phyloP scores from a whole-genome alignment of 495 filamentous ascomycete species.

The Pyrenopolyporus hunteri region DNA sequence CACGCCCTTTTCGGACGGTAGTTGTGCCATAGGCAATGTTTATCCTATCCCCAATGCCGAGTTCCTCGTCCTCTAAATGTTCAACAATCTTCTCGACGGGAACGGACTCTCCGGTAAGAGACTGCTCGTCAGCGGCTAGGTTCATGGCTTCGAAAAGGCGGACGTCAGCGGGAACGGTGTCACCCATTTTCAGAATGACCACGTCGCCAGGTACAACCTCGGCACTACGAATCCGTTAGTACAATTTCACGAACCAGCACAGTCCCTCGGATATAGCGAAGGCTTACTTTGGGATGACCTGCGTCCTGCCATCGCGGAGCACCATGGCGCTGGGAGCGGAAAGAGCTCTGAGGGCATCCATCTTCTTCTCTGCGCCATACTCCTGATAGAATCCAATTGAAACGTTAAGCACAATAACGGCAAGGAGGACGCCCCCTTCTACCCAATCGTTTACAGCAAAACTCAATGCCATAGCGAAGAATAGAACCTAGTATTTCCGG shows the following conservation, averaged over 20 bases:
- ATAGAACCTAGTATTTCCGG: conserved; percentile 63
- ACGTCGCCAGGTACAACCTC: conserved; percentile 86
- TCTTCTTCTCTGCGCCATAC: conserved; percentile 84
- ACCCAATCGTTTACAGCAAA: conserved; percentile 82
- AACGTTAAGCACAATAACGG: conserved; percentile 82
- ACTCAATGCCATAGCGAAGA: conserved; percentile 83
- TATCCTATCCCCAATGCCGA: conserved; percentile 67
- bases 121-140: conserved; percentile 70
- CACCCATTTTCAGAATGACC: conserved; percentile 79
- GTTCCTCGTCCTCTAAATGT: conserved; percentile 52
- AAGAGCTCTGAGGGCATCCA: conserved; percentile 77
- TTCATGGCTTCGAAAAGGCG: conserved; percentile 81
- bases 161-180: conserved; percentile 80
- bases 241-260: neutral
- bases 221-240: conserved; percentile 52
- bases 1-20: conserved; percentile 71
- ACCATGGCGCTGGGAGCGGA: conserved; percentile 81
- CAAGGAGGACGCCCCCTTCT: conserved; percentile 81
- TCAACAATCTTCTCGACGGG: conserved; percentile 60
- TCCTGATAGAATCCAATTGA: conserved; percentile 82
- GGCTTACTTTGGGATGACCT: conserved; percentile 65
- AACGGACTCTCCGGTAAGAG: conserved; percentile 73
- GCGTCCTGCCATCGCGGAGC: conserved; percentile 70
- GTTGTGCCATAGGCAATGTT: conserved; percentile 75
- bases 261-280: neutral